Conservation (phyloP, 2,329 filamentous ascomycete species). For the Aspergillus sp. region DNA sequence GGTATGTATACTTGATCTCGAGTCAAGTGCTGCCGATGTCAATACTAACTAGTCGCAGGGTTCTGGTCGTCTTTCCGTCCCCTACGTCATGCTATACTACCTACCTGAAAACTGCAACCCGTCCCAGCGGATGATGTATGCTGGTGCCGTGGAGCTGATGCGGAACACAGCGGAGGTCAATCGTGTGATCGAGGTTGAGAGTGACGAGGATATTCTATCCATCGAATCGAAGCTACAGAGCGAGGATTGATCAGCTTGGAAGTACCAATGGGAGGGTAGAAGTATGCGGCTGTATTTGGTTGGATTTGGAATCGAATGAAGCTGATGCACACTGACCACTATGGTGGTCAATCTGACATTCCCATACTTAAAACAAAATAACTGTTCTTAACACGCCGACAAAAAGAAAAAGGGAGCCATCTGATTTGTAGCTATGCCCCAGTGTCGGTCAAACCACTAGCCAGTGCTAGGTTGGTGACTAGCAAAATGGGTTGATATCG, state of each 20-base stretch:
- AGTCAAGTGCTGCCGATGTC: constrained; percentile 2
- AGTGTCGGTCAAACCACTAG: too few species aligned
- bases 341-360: too few species aligned
- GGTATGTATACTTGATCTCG: constrained; percentile 50
- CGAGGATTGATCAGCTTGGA: constrained; percentile 21
- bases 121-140: constrained; percentile 88
- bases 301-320: background rate
- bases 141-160: constrained; percentile 93
- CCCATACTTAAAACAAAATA: too few species aligned
- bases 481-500: too few species aligned
- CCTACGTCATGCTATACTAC: constrained; percentile 94
- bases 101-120: constrained; percentile 87
- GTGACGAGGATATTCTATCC: constrained; percentile 76
- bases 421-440: too few species aligned
- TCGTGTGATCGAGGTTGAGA: constrained; percentile 79
- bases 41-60: constrained; percentile 49
- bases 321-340: background rate
- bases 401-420: too few species aligned
- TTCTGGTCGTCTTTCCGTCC: constrained; percentile 80
- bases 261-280: too few species aligned
- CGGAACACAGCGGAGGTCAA: constrained; percentile 89
- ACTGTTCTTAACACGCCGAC: too few species aligned
- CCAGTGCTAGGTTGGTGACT: too few species aligned
- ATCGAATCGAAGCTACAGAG: constrained; percentile 65
- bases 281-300: background rate